Base-by-base conservation (phyloP, 768 basidiomycete genomes). In the Fistulinella prunicolor region DNA sequence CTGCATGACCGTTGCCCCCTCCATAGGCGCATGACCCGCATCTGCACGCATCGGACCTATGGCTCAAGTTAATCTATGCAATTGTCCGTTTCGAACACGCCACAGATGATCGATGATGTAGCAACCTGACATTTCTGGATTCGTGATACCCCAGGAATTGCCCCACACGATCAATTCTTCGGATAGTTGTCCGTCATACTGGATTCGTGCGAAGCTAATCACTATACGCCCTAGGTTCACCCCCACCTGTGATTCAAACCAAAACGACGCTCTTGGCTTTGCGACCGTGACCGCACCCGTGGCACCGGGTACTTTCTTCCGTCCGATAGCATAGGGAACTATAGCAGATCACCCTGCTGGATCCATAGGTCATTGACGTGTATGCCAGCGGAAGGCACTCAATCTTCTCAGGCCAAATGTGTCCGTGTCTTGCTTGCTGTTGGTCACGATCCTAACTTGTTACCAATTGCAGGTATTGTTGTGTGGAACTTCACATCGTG, bases 1-100 rank as follows among this genome's bases (percentile, higher is more conserved):
- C n/a, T 48, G 45, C 40, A 54, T 47, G 21, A 17, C 43, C 26
- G n/a, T 38, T 42, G 32, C 42, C 19, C 48, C 22, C 22, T 16
- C 17, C 22, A 12, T 22, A 13, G 6, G n/a, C n/a, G n/a, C n/a
- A n/a, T n/a, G n/a, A n/a, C n/a, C 47, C 28, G 9, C 38, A 20
- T 36, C 35, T 34, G 38, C n/a, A 32, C 19, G 10, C 21, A 17
- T 22, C 36, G 40, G 39, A 45, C 19, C 40, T 14, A 20, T 21
- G 9, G 16, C 38, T 9, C 38, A 30, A 49, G 24, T 47, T 32
- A 30, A 50, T 47, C 19, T 8, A 42, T 24, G 44, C 6, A 43
- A 43, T 40, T 24, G 38, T 36, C 38, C 4, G 16, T 28, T 44
- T 50, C 20, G 19, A 45, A 42, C 26, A 4, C 14, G 4, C 13